Evolutionary conservation across 2,329 filamentous ascomycete species (phyloP).

Genomic region (Fusarium musae): DNA sequence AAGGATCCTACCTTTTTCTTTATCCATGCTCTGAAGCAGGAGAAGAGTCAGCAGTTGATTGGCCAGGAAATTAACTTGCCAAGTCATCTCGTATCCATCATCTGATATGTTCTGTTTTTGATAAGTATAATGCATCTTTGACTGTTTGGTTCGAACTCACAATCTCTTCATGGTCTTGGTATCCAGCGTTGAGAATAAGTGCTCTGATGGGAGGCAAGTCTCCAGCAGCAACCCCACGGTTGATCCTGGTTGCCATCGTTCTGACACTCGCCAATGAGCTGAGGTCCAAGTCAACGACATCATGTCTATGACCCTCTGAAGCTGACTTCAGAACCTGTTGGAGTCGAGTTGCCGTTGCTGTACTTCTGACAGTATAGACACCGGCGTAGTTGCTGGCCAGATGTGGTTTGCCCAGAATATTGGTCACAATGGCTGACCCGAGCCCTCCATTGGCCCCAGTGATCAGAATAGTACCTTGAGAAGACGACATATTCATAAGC

Average conservation of each 20-base stretch:
- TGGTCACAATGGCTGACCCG: constrained; percentile 48
- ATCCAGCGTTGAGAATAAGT: constrained; percentile 52
- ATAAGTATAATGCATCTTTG: not conserved
- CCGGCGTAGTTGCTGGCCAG: constrained; percentile 49
- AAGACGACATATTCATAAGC: constrained; percentile 17
- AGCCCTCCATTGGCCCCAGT: constrained; percentile 55
- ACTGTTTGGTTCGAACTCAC: constrained; percentile 27
- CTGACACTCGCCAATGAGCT: constrained; percentile 44
- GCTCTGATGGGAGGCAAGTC: constrained; percentile 52
- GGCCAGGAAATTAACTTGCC: constrained; percentile 49
- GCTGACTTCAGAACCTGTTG: constrained; percentile 39
- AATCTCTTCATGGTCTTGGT: constrained; percentile 41
- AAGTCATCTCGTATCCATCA: constrained; percentile 48
- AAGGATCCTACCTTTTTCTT: constrained; percentile 43
- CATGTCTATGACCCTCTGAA: constrained; percentile 43
- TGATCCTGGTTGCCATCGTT: constrained; percentile 44
- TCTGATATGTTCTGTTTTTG: constrained; percentile 40
- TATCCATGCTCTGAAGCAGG: constrained; percentile 49
- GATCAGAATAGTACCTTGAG: constrained; percentile 49
- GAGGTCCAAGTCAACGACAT: constrained; percentile 50
- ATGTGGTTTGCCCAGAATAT: constrained; percentile 44
- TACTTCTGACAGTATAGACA: constrained; percentile 52
- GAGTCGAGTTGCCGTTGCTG: constrained; percentile 45
- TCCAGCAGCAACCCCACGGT: constrained; percentile 45
- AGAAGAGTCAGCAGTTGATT: constrained; percentile 47